Conservation (phyloP, 495 filamentous ascomycete genomes). For the Penicillium turbatum region DNA sequence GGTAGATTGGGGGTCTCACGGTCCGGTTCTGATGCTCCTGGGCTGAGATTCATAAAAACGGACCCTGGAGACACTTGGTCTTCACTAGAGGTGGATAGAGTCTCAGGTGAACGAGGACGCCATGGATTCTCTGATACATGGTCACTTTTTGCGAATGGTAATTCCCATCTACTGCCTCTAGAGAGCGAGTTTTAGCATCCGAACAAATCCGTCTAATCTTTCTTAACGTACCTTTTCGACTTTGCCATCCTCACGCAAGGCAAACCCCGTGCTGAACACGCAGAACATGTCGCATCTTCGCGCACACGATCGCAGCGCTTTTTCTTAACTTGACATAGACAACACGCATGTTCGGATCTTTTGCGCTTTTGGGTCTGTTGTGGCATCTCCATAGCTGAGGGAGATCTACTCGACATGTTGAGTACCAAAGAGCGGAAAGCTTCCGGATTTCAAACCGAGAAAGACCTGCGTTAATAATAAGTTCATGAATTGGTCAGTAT, state of each 20-base stretch:
- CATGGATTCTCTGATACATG: neutral
- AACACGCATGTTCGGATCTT: neutral
- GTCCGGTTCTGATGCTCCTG: neutral
- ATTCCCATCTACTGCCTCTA: neutral
- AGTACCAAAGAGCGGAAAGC: neutral
- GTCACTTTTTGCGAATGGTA: neutral
- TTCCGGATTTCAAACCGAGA: neutral
- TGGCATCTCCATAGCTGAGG: neutral
- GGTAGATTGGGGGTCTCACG: neutral
- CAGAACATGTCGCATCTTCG: neutral
- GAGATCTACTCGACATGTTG: too few species aligned
- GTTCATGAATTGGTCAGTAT: neutral
- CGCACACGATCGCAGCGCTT: neutral
- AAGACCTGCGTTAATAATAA: too few species aligned
- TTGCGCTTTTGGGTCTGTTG: neutral
- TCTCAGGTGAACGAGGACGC: neutral
- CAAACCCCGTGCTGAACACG: neutral
- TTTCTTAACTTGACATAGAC: neutral
- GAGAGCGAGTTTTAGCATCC: neutral
- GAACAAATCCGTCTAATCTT: neutral
- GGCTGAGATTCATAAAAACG: neutral
- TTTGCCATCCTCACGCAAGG: neutral
- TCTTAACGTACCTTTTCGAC: neutral
- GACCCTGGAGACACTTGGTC: neutral
- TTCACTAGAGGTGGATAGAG: neutral